Evolutionary conservation across 768 basidiomycete genomes (phyloP).

Genomic region (Aureoboletus auriporus): DNA sequence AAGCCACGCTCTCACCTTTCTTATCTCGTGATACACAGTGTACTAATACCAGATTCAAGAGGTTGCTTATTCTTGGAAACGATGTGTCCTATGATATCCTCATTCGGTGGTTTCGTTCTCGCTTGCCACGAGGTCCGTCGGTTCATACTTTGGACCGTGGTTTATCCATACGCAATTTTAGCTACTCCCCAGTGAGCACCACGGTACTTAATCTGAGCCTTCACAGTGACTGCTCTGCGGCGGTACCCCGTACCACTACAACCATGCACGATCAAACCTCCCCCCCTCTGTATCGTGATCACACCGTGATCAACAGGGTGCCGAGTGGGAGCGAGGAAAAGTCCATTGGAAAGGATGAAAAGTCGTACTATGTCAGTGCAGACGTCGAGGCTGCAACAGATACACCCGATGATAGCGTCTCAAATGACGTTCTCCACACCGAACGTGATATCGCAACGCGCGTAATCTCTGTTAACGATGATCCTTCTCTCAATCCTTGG

Average conservation of each 20-base stretch:
- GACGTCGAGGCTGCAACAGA: conserved; percentile 29
- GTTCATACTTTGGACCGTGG: not conserved
- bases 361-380: conserved; percentile 19
- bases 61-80: not conserved
- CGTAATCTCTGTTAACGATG: conserved; percentile 39
- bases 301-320: not conserved
- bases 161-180: not conserved
- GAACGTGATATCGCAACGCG: conserved; percentile 47
- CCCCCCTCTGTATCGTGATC: not conserved
- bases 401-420: conserved; percentile 4
- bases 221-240: not conserved
- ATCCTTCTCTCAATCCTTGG: conserved; percentile 26
- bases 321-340: conserved; percentile 9
- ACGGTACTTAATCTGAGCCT: conserved; percentile 1
- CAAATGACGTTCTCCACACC: conserved; percentile 29
- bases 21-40: no score
- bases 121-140: not conserved
- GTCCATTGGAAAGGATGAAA: conserved; percentile 6
- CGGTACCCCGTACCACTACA: not conserved
- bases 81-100: no score
- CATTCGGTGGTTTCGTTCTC: not conserved
- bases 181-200: not conserved
- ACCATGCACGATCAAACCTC: conserved; percentile 4
- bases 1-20: no score
- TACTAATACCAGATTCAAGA: no score